These are phyloP conservation scores for Botryosphaeria dothidea DNA, from an alignment of 2,329 filamentous ascomycete genomes.

Conservation along the genomic window DNA sequence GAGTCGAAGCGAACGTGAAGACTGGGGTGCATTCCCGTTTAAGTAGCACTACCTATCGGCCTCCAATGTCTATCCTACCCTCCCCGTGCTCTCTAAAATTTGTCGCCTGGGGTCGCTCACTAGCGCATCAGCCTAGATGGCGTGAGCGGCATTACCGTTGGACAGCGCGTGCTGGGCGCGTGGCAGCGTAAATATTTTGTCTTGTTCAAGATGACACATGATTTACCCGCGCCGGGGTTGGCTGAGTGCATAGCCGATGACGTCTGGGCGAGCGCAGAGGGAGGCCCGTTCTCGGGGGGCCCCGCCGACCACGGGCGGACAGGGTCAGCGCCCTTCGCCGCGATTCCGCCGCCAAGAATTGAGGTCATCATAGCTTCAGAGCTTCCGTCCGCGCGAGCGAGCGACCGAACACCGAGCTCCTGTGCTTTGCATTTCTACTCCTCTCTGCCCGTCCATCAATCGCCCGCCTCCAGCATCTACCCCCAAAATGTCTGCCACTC, in stretches of 20 bases:
- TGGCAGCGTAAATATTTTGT: conserved; percentile 11
- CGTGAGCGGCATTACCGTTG: not conserved
- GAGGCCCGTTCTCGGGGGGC: not conserved
- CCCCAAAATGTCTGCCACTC: conserved; percentile 69
- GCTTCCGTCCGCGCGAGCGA: conserved; percentile 11
- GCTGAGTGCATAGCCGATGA: not conserved
- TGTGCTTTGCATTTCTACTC: not conserved
- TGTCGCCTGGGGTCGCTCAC: conserved; percentile 1
- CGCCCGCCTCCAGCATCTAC: not conserved
- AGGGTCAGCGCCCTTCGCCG: not conserved
- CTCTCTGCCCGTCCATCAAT: not conserved
- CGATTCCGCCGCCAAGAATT: conserved; percentile 4
- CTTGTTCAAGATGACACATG: conserved; percentile 6
- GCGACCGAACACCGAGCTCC: not conserved
- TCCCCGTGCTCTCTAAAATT: conserved; percentile 2
- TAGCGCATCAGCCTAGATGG: conserved; percentile 10
- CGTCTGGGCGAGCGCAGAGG: not conserved
- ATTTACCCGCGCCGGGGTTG: conserved; percentile 12
- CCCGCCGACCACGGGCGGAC: not conserved
- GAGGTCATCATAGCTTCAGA: conserved; percentile 16
- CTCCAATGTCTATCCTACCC: not conserved
- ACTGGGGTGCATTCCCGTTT: not conserved
- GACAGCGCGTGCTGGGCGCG: not conserved
- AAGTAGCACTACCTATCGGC: not conserved
- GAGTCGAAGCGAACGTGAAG: not conserved